Base-by-base conservation (phyloP, 2,329 filamentous ascomycete genomes). In the Myrmaecium sp. region DNA sequence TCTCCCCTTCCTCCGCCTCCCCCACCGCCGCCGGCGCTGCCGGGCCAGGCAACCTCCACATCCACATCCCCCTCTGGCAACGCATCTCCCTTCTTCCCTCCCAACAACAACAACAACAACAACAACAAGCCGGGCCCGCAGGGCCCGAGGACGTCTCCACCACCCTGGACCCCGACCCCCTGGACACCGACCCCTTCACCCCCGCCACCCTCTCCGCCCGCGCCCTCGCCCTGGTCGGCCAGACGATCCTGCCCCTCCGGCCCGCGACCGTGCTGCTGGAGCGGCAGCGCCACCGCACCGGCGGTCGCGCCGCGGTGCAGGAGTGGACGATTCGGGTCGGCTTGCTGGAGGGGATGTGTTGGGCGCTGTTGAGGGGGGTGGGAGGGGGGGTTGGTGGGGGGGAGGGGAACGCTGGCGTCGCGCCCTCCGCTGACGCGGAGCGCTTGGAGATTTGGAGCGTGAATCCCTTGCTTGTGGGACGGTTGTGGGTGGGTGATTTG, bases 271-370 rank as follows among this genome's bases (percentile, higher is more conserved):
- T 91, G 16, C 55, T 89, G 2, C 82, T 91, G 30, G 69, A 74
- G 40, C 58, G 66, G 1, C 69, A 74, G 36, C 59, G 69, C 7
- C 73, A 58, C 44, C 71, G 81, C 3, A 73, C 69, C 3, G 64
- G 61, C n/a, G 67, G 75, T 6, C 62, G 55, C 0, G 54, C 66
- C 0, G 64, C 70, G 0, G 70, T 91, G 2, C 67, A 73, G 32
- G 79, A 91, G 50, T 91, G 81, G 81, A 86, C 80, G 3, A 46
- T 89, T 21, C 62, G 79, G 2, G 80, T 91, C 6, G 86, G 86
- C 37, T 74, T 77, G 40, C 64, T 91, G 13, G 81, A 91, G 47
- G 69, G 71, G 4, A 89, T 89, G 71, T 52, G 91, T 1, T 77
- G 83, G 57, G 74, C 75, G 6, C 62, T 72, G 8, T 48, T 86